Percentiles rank a stretch among this genome's conserved stretches.
These are phyloP conservation scores for Debaryomycetaceae sp. DNA, from an alignment of 1,139 yeast genomes.

Conservation along the genomic window DNA sequence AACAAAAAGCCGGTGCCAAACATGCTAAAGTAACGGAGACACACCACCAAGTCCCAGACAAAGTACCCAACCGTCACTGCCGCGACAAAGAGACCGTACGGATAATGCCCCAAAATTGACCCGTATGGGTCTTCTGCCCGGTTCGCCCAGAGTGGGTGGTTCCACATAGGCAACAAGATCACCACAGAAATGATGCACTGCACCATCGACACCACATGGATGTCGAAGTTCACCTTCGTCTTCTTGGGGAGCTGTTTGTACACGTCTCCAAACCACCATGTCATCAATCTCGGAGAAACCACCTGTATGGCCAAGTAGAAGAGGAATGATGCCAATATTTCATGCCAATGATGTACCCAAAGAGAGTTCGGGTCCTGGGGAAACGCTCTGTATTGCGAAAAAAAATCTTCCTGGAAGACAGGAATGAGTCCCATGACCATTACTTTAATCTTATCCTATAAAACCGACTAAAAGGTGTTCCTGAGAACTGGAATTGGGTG, in stretches of 20 bases:
- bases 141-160: slow-evolving; percentile 44
- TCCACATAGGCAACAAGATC: slow-evolving; percentile 58
- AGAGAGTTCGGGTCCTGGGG: slow-evolving; percentile 28
- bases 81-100: slow-evolving; percentile 69
- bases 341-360: slow-evolving; percentile 53
- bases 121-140: slow-evolving; percentile 39
- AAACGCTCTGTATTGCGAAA: slow-evolving; percentile 45
- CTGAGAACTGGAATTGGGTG: too few species aligned
- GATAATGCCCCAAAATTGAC: slow-evolving; percentile 63
- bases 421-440: slow-evolving; percentile 16
- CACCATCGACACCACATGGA: slow-evolving; percentile 85
- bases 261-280: slow-evolving; percentile 36
- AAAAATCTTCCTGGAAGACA: slow-evolving; percentile 38
- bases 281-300: slow-evolving; percentile 37
- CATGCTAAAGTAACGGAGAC: slow-evolving; percentile 53
- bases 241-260: slow-evolving; percentile 48
- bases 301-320: slow-evolving; percentile 39
- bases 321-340: slow-evolving; percentile 35
- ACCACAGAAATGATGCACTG: slow-evolving; percentile 64
- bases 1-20: slow-evolving; percentile 83
- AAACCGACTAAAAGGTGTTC: too few species aligned
- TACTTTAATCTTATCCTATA: neutral
- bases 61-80: slow-evolving; percentile 82
- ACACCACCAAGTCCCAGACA: slow-evolving; percentile 82
- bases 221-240: slow-evolving; percentile 70